These are phyloP conservation scores for Dipteronia sinensis DNA, from an alignment of 345 rosid genomes.

Conservation along the genomic window DNA sequence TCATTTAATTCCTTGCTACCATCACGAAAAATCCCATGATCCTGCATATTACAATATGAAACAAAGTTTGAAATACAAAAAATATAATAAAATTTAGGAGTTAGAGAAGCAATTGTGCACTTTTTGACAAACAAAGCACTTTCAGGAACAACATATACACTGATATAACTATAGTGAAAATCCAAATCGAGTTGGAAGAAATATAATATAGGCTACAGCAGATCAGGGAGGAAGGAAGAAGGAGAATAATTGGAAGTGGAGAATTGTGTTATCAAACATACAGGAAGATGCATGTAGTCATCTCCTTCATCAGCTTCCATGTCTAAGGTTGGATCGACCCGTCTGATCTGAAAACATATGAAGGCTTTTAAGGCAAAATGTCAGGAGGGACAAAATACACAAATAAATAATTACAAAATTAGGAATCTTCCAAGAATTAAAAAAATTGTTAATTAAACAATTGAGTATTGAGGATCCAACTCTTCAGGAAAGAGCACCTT, in stretches of 20 bases:
- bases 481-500: constrained; percentile 55
- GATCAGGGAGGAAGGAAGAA: neutral
- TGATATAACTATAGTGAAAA: neutral
- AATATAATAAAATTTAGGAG: constrained; percentile 1
- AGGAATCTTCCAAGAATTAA: constrained; percentile 10
- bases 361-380: constrained; percentile 15
- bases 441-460: constrained; percentile 7
- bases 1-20: constrained; percentile 60
- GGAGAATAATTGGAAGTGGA: neutral
- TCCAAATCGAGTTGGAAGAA: constrained; percentile 6
- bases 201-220: neutral
- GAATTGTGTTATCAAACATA: constrained; percentile 37
- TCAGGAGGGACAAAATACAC: constrained; percentile 7
- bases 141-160: constrained; percentile 4
- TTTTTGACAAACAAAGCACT: constrained; percentile 4
- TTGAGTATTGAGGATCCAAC: neutral
- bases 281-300: constrained; percentile 92
- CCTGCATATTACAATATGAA: constrained; percentile 44
- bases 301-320: constrained; percentile 97
- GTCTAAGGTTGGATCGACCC: constrained; percentile 93
- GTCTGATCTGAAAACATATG: constrained; percentile 59
- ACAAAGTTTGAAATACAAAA: constrained; percentile 3
- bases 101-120: neutral
- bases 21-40: constrained; percentile 78
- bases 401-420: neutral